Conservation (phyloP, 805 yeast species). For the Pichia cabralensis region DNA sequence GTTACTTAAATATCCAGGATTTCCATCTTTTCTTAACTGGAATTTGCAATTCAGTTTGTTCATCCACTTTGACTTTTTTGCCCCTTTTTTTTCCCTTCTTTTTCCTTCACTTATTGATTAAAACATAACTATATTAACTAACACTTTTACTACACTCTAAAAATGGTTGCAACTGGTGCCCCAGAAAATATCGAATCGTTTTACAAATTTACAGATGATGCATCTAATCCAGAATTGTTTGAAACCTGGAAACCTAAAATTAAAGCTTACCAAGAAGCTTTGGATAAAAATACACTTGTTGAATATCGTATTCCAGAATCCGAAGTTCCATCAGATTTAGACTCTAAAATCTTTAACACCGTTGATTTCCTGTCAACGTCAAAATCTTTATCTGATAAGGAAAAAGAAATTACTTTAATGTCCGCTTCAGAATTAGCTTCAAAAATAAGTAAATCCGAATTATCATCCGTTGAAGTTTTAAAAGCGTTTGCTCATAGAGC, state of each 20-base stretch:
- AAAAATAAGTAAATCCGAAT: constrained; percentile 36
- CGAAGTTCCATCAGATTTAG: constrained; percentile 27
- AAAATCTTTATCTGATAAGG: constrained; percentile 25
- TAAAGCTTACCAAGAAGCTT: constrained; percentile 28
- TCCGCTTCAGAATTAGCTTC: constrained; percentile 33
- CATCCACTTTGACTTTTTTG: neutral
- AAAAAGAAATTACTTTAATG: constrained; percentile 34
- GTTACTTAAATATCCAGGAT: neutral
- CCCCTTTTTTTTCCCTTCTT: neutral
- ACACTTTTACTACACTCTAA: constrained; percentile 1
- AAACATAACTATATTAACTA: no score
- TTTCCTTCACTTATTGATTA: neutral
- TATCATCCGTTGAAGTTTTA: constrained; percentile 41
- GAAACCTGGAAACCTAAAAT: constrained; percentile 38
- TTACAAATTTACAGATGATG: constrained; percentile 25
- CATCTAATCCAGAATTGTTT: constrained; percentile 30
- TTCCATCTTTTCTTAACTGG: no score
- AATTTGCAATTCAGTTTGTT: no score
- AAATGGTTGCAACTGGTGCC: constrained; percentile 15
- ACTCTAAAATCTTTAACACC: constrained; percentile 27
- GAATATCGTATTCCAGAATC: constrained; percentile 24
- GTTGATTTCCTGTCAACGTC: constrained; percentile 26
- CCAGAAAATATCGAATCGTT: constrained; percentile 20
- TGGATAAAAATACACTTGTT: constrained; percentile 16
- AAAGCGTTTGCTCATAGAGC: constrained; percentile 61